These are phyloP conservation scores for Dimargaris verticillata DNA, from an alignment of 192 early-diverging fungal species.

Conservation along the genomic window DNA sequence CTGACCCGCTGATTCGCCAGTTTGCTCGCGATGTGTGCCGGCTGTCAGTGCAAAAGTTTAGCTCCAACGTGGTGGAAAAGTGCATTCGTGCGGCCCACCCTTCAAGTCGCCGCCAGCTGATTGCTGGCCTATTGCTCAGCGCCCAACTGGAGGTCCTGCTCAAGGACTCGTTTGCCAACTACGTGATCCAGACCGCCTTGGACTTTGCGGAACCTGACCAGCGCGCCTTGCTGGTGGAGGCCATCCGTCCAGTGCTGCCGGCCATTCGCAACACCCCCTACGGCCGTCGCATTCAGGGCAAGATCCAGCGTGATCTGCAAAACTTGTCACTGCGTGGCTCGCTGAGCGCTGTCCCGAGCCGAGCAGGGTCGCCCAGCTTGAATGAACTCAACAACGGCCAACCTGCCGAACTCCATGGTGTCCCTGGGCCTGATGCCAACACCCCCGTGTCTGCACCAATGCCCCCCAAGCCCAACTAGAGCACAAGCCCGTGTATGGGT, in stretches of 20 bases:
- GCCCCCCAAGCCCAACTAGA: no score
- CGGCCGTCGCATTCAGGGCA: constrained; percentile 73
- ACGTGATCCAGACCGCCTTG: constrained; percentile 78
- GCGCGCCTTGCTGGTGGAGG: constrained; percentile 54
- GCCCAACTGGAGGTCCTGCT: constrained; percentile 60
- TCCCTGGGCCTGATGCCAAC: no score
- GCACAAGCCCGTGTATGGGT: no score
- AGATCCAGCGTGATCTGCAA: constrained; percentile 46
- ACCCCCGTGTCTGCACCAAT: no score
- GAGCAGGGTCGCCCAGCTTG: not conserved
- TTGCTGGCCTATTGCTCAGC: constrained; percentile 60
- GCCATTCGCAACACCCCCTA: constrained; percentile 74
- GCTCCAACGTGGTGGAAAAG: constrained; percentile 87
- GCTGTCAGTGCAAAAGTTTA: constrained; percentile 79
- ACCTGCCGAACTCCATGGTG: not conserved
- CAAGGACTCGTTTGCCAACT: constrained; percentile 78
- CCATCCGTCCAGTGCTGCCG: constrained; percentile 61
- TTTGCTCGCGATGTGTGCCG: constrained; percentile 61
- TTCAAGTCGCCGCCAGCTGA: constrained; percentile 45
- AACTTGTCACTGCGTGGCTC: not conserved
- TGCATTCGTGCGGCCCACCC: constrained; percentile 67
- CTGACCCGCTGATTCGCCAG: constrained; percentile 49
- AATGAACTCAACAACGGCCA: not conserved
- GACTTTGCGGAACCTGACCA: constrained; percentile 63
- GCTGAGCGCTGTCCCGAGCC: not conserved